A percentile compares a stretch with the other conserved stretches of the same genome.
Evolutionary conservation across 202 grass and related monocot species (phyloP).

Genomic region (Bolboschoenoplectus hybrid): DNA sequence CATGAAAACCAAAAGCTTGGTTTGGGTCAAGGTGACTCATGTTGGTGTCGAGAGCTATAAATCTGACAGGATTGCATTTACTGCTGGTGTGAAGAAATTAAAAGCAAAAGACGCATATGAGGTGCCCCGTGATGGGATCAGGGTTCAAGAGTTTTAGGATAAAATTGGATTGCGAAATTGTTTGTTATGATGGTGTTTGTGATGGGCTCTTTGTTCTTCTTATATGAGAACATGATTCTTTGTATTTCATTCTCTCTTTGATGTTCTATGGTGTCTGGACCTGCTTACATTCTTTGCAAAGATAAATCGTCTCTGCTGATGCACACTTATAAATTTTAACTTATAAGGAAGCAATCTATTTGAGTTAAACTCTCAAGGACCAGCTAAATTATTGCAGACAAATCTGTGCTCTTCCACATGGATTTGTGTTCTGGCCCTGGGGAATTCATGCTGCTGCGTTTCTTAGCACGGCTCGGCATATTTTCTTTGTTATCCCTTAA

Average conservation of each 20-base stretch:
- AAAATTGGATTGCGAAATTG: slow-evolving; percentile 10
- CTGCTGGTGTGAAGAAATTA: slow-evolving; percentile 89
- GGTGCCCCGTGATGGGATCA: slow-evolving; percentile 61
- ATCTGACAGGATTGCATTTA: slow-evolving; percentile 89
- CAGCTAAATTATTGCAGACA: slow-evolving; percentile 24
- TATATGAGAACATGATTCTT: slow-evolving; percentile 33
- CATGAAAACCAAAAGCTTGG: slow-evolving; percentile 87
- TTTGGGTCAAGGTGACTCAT: slow-evolving; percentile 91
- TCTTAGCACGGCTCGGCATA: no score
- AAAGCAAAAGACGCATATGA: slow-evolving; percentile 84
- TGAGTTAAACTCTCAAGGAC: neutral
- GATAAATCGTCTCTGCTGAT: neutral
- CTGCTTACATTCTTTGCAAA: neutral
- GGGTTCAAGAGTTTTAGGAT: slow-evolving; percentile 72
- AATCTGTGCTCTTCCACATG: slow-evolving; percentile 12
- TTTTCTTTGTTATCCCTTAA: neutral
- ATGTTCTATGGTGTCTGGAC: neutral
- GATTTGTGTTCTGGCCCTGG: neutral
- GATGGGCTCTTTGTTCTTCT: neutral
- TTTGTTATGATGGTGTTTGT: slow-evolving; percentile 29
- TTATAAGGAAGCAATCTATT: neutral
- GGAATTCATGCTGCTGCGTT: neutral
- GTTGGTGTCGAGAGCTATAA: slow-evolving; percentile 75
- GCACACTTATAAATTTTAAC: neutral
- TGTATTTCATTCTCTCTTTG: neutral